A percentile compares a stretch with the other conserved stretches of the same genome.
phyloP scores from a whole-genome alignment of 495 filamentous ascomycete species.

The Sporormia fimetaria region DNA sequence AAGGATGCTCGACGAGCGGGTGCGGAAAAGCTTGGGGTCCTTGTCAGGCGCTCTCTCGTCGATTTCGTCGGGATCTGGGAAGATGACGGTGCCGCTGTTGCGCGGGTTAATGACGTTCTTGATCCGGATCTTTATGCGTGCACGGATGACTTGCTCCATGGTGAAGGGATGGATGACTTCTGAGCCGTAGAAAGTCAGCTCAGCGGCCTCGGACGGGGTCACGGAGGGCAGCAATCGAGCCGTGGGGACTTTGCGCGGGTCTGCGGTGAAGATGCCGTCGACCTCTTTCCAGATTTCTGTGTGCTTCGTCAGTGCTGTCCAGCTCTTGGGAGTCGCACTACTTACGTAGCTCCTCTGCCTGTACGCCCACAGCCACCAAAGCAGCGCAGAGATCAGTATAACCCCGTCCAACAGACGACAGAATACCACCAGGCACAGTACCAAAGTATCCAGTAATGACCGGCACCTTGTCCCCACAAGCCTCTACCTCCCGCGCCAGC shows the following conservation, averaged over 20 bases:
- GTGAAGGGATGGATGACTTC: conserved; percentile 93
- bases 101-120: conserved; percentile 96
- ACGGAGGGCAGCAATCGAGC: conserved; percentile 40
- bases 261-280: conserved; percentile 47
- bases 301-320: no score
- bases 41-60: conserved; percentile 38
- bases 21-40: conserved; percentile 32
- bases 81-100: conserved; percentile 77
- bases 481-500: conserved; percentile 54
- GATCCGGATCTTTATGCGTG: conserved; percentile 86
- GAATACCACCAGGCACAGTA: conserved; percentile 38
- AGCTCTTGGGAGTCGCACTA: no score
- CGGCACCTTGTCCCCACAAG: conserved; percentile 47
- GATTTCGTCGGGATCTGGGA: conserved; percentile 40
- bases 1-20: conserved; percentile 25
- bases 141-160: conserved; percentile 95
- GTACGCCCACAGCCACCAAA: conserved; percentile 38
- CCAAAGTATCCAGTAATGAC: conserved; percentile 40
- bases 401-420: conserved; percentile 39
- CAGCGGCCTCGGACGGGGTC: conserved; percentile 42
- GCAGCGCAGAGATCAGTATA: conserved; percentile 46
- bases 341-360: conserved; percentile 40
- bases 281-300: conserved; percentile 50
- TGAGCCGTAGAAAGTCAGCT: conserved; percentile 45
- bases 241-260: conserved; percentile 43